phyloP scores from a whole-genome alignment of 257 asterid genomes.

The Cinchona pubescens region DNA sequence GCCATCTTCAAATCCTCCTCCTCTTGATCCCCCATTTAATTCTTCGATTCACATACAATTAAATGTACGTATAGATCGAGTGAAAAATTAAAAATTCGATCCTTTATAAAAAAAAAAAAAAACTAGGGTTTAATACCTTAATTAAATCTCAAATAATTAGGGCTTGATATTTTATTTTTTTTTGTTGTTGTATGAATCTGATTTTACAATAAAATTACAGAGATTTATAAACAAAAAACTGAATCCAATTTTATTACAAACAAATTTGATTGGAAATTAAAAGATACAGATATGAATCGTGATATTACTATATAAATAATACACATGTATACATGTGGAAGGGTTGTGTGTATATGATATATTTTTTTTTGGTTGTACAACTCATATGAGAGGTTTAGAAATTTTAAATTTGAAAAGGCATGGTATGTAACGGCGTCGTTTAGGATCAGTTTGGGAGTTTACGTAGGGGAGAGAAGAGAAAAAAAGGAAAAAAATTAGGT shows the following conservation, averaged over 20 bases:
- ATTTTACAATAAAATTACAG: conserved; percentile 1
- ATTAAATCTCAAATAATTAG: not conserved
- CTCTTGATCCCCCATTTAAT: conserved; percentile 67
- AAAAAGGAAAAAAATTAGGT: no score
- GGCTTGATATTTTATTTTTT: not conserved
- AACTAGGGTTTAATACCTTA: conserved; percentile 9
- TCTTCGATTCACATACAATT: not conserved
- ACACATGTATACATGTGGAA: no score
- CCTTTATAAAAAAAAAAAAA: not conserved
- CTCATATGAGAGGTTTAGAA: no score
- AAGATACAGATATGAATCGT: no score
- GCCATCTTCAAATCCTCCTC: conserved; percentile 73
- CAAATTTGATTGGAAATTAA: no score
- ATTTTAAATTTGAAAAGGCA: no score
- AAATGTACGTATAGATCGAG: conserved; percentile 12
- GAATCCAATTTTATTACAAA: not conserved
- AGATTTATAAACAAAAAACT: not conserved
- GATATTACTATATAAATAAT: no score
- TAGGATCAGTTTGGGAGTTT: no score
- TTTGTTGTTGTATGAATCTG: not conserved
- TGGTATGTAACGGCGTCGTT: no score
- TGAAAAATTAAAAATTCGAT: not conserved
- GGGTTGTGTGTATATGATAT: no score
- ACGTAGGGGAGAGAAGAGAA: no score
- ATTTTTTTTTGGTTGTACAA: no score